phyloP scores from a whole-genome alignment of 306 rosid genomes.

The Glycine tomentella region DNA sequence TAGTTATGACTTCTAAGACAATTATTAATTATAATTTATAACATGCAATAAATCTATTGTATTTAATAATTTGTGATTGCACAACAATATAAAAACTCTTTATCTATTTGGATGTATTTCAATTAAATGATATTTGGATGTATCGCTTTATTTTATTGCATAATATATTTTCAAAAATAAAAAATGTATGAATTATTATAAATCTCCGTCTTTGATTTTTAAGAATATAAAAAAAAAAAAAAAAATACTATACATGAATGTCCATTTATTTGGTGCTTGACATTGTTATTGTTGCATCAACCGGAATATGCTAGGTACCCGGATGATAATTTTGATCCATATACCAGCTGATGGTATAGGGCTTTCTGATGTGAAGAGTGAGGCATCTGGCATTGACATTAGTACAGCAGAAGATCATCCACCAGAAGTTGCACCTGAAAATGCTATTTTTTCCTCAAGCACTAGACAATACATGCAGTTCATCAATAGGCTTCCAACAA shows the following conservation, averaged over 20 bases:
- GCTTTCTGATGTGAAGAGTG: slow-evolving; percentile 35
- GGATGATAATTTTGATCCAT: slow-evolving; percentile 50
- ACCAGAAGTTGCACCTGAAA: too few species aligned
- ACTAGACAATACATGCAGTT: too few species aligned
- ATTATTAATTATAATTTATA: too few species aligned
- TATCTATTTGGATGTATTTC: too few species aligned
- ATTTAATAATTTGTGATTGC: neutral
- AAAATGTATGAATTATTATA: neutral
- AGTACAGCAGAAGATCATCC: neutral
- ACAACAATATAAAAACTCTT: neutral
- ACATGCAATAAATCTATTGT: too few species aligned
- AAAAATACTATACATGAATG: neutral
- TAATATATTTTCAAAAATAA: neutral
- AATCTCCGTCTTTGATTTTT: too few species aligned
- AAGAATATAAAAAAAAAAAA: too few species aligned
- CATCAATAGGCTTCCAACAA: too few species aligned
- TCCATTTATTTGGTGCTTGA: slow-evolving; percentile 3
- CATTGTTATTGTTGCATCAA: neutral
- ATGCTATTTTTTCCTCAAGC: too few species aligned
- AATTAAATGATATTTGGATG: too few species aligned
- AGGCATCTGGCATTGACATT: slow-evolving; percentile 26
- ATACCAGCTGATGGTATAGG: neutral
- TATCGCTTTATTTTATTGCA: too few species aligned
- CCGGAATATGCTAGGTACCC: slow-evolving; percentile 49
- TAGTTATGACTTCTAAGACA: too few species aligned